These are phyloP conservation scores for Termitomyces sp. DNA, from an alignment of 768 basidiomycete genomes.

Conservation along the genomic window DNA sequence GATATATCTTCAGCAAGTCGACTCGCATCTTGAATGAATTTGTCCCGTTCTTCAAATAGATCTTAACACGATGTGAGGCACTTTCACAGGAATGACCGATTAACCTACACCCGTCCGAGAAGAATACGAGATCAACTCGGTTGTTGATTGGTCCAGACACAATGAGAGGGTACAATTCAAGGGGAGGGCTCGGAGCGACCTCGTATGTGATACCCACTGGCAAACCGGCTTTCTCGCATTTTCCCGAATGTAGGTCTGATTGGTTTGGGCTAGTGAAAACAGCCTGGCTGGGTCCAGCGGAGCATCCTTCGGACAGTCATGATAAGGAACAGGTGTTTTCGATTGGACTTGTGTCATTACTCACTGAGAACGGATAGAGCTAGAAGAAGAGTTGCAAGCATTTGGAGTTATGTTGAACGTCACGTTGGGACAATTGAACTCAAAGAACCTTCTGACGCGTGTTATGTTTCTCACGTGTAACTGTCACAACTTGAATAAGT, in stretches of 20 bases:
- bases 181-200: constrained; percentile 30
- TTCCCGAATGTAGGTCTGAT: not conserved
- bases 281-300: not conserved
- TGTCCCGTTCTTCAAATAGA: constrained; percentile 46
- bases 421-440: no score
- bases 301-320: not conserved
- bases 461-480: not conserved
- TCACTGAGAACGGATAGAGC: not conserved
- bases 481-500: no score
- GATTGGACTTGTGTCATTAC: not conserved
- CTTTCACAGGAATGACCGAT: not conserved
- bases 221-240: not conserved
- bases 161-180: constrained; percentile 55
- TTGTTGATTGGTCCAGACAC: constrained; percentile 61
- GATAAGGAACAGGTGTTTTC: not conserved
- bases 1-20: constrained; percentile 69
- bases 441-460: no score
- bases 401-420: not conserved
- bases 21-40: constrained; percentile 63
- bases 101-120: constrained; percentile 71
- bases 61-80: constrained; percentile 34
- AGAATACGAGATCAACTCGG: constrained; percentile 73
- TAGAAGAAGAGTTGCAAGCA: not conserved
- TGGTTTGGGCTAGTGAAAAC: not conserved
- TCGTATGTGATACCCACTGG: not conserved